Evolutionary conservation across 371 early-diverging fungal species (phyloP).

Genomic region (Actinomortierella ambigua): DNA sequence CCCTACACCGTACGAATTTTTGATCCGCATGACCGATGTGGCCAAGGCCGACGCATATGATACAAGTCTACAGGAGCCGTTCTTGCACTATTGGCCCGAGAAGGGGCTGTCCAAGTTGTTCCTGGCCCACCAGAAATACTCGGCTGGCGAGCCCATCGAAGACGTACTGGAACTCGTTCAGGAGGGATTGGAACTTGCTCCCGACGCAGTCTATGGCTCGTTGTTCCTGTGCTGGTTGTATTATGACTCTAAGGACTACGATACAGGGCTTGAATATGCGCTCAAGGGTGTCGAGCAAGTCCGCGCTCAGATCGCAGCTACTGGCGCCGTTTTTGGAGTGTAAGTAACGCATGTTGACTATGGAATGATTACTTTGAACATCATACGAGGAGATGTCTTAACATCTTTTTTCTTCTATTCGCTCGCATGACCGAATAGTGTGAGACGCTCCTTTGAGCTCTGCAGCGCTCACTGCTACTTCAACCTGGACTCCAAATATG

Average conservation of each 20-base stretch:
- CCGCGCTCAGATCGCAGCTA: slow-evolving; percentile 34
- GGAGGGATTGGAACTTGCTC: slow-evolving; percentile 56
- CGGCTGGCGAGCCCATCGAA: slow-evolving; percentile 48
- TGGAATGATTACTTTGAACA: too few relatives aligned
- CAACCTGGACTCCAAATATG: slow-evolving; percentile 55
- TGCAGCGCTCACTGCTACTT: slow-evolving; percentile 71
- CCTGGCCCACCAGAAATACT: slow-evolving; percentile 51
- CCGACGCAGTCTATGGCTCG: slow-evolving; percentile 56
- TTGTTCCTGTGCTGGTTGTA: slow-evolving; percentile 61
- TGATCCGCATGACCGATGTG: slow-evolving; percentile 56
- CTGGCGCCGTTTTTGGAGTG: slow-evolving; percentile 28
- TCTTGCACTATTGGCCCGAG: slow-evolving; percentile 54
- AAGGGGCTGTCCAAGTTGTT: slow-evolving; percentile 58
- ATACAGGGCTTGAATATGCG: slow-evolving; percentile 66
- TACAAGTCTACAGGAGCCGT: slow-evolving; percentile 44
- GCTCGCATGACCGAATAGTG: slow-evolving; percentile 44
- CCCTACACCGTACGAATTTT: slow-evolving; percentile 55
- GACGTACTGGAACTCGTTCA: slow-evolving; percentile 54
- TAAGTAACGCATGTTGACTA: too few relatives aligned
- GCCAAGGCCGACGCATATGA: slow-evolving; percentile 59
- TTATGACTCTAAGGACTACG: slow-evolving; percentile 58
- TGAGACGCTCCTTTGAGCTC: slow-evolving; percentile 60
- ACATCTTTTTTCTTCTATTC: slow-evolving; percentile 2
- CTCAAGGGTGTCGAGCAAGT: slow-evolving; percentile 56
- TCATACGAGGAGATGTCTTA: too few relatives aligned